Base-by-base conservation (phyloP, 1,284 basidiomycete species). In the Apiotrichum mycotoxinovorans region DNA sequence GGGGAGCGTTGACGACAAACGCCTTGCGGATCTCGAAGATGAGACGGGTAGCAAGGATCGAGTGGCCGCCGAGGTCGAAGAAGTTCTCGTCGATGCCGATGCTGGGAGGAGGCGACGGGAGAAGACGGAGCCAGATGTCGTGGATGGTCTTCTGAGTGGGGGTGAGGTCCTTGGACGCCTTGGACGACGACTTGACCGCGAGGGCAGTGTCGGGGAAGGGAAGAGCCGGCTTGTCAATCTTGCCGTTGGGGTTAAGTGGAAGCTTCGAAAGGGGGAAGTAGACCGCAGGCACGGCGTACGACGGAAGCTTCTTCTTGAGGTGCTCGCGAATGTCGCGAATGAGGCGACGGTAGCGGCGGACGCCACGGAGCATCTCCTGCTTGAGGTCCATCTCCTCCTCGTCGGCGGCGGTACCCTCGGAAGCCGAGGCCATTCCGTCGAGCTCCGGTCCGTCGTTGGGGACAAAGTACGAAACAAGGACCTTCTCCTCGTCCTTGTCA, bases 401-500 rank as follows among this genome's bases (percentile, higher is more conserved):
- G 38, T 84, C 85, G 45, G 84, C 86, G 3, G 78, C 84, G 2
- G 80, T 80, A 3, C 84, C 80, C 55, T 80, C 78, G 27, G 66
- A 69, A 51, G 89, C 88, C 66, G 87, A 91, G 48, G 87, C 85
- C 68, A 87, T 85, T 18, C 82, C 89, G 50, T 85, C 84, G 62
- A 97, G 79, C 45, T 80, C 81, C 14, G 85, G 81, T 25, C 78
- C 79, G 0, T 86, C 86, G 41, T 91, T 79, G 18, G 95, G 96
- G n/a, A 99, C 96, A 71, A 99, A 94, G 79, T 98, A 99, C 70
- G 89, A 91, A 56, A 99, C 90, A 15, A 99, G 85, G 34, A 98
- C 94, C 82, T 99, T 98, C 80, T 99, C 96, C 78, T 98, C 96
- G 78, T 98, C 92, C 81, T 98, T 98, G 80, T 98, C 95, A 73